A percentile compares a stretch with the other conserved stretches of the same genome.
These are phyloP conservation scores for Pichiaceae sp. DNA, from an alignment of 1,139 yeast species.

Conservation along the genomic window DNA sequence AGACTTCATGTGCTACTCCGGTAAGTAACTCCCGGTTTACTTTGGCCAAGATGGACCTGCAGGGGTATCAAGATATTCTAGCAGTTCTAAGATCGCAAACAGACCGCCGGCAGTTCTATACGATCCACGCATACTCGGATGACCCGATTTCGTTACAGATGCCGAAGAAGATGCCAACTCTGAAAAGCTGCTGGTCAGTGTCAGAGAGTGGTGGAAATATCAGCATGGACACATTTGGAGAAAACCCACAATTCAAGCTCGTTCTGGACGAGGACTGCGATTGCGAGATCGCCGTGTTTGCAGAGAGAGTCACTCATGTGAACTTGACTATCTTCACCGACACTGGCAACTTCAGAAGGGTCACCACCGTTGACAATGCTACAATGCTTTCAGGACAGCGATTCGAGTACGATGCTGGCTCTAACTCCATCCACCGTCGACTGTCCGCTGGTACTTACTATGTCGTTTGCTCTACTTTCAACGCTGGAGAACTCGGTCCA, in stretches of 20 bases:
- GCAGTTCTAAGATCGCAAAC: conserved; percentile 7
- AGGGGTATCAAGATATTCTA: conserved; percentile 18
- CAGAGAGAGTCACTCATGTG: conserved; percentile 4
- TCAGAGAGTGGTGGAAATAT: conserved; percentile 42
- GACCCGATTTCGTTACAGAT: conserved; percentile 20
- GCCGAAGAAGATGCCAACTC: not conserved
- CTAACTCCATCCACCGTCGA: conserved; percentile 17
- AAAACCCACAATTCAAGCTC: conserved; percentile 58
- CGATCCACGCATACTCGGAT: conserved; percentile 31
- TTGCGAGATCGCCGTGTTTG: conserved; percentile 7
- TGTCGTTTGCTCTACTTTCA: conserved; percentile 30
- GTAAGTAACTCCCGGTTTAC: conserved; percentile 26
- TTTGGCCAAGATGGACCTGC: conserved; percentile 21
- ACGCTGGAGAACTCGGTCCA: conserved; percentile 13
- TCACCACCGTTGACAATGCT: conserved; percentile 1
- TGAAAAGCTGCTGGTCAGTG: conserved; percentile 34
- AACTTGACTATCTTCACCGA: conserved; percentile 11
- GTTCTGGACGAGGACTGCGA: conserved; percentile 32
- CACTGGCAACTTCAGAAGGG: conserved; percentile 6
- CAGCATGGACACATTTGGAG: conserved; percentile 34
- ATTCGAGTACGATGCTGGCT: conserved; percentile 6
- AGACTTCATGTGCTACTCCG: not conserved
- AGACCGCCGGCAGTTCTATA: conserved; percentile 7
- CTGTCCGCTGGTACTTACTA: conserved; percentile 32
- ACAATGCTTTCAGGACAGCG: conserved; percentile 12